phyloP scores from a whole-genome alignment of 441 rosid genomes.

The Brassica hybrid region DNA sequence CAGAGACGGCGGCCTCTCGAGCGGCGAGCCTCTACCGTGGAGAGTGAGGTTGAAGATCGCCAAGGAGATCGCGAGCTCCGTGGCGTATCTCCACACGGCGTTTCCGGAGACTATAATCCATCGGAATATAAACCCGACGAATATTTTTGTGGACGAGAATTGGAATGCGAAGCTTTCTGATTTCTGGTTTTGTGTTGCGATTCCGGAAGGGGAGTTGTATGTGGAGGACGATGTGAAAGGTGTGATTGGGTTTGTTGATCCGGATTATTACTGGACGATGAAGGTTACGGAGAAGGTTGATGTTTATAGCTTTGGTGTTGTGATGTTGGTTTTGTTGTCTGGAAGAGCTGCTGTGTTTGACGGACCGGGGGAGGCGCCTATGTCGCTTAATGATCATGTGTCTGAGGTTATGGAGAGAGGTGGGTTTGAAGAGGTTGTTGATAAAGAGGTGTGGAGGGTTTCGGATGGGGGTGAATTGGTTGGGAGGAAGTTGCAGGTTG shows the following conservation, averaged over 20 bases:
- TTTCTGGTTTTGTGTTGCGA: constrained; percentile 40
- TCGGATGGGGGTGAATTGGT: constrained; percentile 26
- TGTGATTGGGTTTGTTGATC: constrained; percentile 36
- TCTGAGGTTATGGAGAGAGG: constrained; percentile 30
- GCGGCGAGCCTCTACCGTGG: constrained; percentile 32
- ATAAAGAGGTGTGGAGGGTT: constrained; percentile 34
- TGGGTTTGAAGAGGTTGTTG: constrained; percentile 37
- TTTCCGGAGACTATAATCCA: constrained; percentile 48
- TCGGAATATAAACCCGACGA: constrained; percentile 33
- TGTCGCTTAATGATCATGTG: constrained; percentile 36
- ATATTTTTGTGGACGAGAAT: constrained; percentile 40
- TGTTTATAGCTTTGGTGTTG: constrained; percentile 49
- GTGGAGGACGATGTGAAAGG: constrained; percentile 27
- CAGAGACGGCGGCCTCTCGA: constrained; percentile 19
- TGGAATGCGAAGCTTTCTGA: constrained; percentile 44
- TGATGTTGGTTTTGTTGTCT: constrained; percentile 46
- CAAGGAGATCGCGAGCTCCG: constrained; percentile 31
- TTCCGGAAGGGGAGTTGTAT: constrained; percentile 47
- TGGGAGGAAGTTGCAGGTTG: constrained; percentile 26
- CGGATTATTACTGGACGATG: constrained; percentile 31
- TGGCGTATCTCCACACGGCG: constrained; percentile 51
- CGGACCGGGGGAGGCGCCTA: constrained; percentile 21
- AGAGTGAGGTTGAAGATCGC: constrained; percentile 35
- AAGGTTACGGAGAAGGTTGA: constrained; percentile 47
- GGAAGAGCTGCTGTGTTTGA: constrained; percentile 41